Evolutionary conservation across 306 rosid genomes (phyloP), one percentile per base, ranked within the genome.

Genomic region (Prunus campanulata): DNA sequence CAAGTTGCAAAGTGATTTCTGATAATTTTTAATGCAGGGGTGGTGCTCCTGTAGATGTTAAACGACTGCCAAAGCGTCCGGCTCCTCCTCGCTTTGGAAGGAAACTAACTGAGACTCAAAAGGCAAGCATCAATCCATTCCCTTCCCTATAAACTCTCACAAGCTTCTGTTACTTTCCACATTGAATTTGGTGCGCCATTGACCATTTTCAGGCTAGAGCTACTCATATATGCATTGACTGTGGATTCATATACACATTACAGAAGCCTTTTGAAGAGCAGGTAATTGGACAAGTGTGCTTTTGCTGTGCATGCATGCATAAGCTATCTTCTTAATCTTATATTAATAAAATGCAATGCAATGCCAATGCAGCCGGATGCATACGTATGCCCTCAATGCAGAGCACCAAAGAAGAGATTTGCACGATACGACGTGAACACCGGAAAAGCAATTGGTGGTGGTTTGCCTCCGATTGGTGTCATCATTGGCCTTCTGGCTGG

Each of bases 61-160:
- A 95, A 79, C 88, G 88, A 70, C 93, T 95, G 20, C 79, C 87
- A 10, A 95, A 95, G 80, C 93, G 96, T 27, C 99, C 96, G 0
- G 97, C 96, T 74, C 99, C 97, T 50, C 98, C 99, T 62, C 91
- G 93, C 15, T 95, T 92, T 48, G 99, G 98, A 75, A 79, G 96
- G 81, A 92, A 89, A 88, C 77, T 95, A 60, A 88, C 96, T 0
- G 97, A 95, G 11, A 11, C 90, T 78, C 98, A 95, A 77, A 95
- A 89, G 98, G 98, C 78, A 87, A 84, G 84, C 77, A 42, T 71
- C 70, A 68, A 47, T 81, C 46, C 39, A 35, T 76, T 10, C 12
- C 22, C 10, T n/a, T 55, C 27, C 27, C 1, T n/a, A 3, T 60
- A 24, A 61, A 27, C 13, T 32, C 19, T 19, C 35, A 3, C 12